A percentile compares a stretch with the other conserved stretches of the same genome.
Evolutionary conservation across 1,284 basidiomycete genomes (phyloP).

Genomic region (Malassezia caprae): DNA sequence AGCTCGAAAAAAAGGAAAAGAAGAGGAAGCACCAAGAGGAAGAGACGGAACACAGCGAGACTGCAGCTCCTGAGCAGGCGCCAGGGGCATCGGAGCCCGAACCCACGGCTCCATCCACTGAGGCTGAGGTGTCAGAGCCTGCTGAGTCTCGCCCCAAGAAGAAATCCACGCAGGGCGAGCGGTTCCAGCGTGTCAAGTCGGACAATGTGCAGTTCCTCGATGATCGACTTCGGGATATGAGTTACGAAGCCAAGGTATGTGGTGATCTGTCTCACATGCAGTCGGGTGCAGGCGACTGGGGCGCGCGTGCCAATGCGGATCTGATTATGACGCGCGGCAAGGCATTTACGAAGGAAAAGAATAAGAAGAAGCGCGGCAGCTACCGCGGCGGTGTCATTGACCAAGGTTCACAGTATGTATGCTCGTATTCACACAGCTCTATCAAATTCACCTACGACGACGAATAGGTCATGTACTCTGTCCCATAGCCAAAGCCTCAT

Average conservation of each 20-base stretch:
- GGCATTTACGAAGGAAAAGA: slow-evolving; percentile 96
- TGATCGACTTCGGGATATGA: slow-evolving; percentile 64
- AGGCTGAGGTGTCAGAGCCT: not conserved
- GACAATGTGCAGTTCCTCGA: slow-evolving; percentile 57
- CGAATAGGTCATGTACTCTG: slow-evolving; percentile 19
- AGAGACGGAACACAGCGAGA: not conserved
- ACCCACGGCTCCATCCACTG: not conserved
- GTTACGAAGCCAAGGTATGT: slow-evolving; percentile 61
- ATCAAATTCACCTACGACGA: slow-evolving; percentile 47
- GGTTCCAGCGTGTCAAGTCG: slow-evolving; percentile 71
- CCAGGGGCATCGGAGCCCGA: not conserved
- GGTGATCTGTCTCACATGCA: slow-evolving; percentile 43
- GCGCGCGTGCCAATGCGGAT: slow-evolving; percentile 71
- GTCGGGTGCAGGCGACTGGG: slow-evolving; percentile 67
- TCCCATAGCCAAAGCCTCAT: slow-evolving; percentile 55
- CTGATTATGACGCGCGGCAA: slow-evolving; percentile 84
- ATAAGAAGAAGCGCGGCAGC: slow-evolving; percentile 88
- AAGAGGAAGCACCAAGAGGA: not conserved
- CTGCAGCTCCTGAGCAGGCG: not conserved
- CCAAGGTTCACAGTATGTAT: slow-evolving; percentile 31
- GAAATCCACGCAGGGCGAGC: slow-evolving; percentile 1
- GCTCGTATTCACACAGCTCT: slow-evolving; percentile 19
- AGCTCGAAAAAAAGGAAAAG: not conserved
- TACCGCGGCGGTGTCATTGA: slow-evolving; percentile 48
- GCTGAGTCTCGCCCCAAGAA: not conserved